Conservation (phyloP, 108 stramenopile genomes). For the Fragilaria crotonensis region DNA sequence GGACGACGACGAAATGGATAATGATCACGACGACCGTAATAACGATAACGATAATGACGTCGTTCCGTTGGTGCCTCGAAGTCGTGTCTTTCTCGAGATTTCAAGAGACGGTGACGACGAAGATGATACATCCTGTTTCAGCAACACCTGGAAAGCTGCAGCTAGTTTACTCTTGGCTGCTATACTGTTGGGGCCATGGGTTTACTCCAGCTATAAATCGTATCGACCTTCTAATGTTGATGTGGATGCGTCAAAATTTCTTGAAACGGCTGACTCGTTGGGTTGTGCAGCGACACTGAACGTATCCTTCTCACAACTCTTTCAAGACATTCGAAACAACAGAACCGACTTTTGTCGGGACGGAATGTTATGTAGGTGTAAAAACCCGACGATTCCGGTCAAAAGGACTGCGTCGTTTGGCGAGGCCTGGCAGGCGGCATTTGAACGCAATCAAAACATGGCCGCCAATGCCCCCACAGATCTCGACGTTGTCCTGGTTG, state of each 20-base stretch:
- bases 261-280: background rate
- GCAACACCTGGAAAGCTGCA: background rate
- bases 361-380: background rate
- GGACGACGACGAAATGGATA: too few relatives aligned
- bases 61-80: too few relatives aligned
- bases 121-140: background rate
- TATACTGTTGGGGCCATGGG: background rate
- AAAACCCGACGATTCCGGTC: background rate
- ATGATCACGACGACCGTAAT: too few relatives aligned
- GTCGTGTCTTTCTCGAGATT: too few relatives aligned
- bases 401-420: background rate
- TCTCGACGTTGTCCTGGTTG: constrained; percentile 27
- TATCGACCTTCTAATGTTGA: background rate
- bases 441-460: background rate
- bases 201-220: background rate
- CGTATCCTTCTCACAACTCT: background rate
- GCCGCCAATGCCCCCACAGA: background rate
- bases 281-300: background rate
- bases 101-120: too few relatives aligned
- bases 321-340: background rate
- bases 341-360: background rate
- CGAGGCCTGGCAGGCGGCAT: background rate
- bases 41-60: too few relatives aligned
- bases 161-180: background rate
- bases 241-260: background rate